Percentiles rank a stretch among this genome's conserved stretches.
Conservation (phyloP, 2,329 filamentous ascomycete species). For the Sporothrix luriei region DNA sequence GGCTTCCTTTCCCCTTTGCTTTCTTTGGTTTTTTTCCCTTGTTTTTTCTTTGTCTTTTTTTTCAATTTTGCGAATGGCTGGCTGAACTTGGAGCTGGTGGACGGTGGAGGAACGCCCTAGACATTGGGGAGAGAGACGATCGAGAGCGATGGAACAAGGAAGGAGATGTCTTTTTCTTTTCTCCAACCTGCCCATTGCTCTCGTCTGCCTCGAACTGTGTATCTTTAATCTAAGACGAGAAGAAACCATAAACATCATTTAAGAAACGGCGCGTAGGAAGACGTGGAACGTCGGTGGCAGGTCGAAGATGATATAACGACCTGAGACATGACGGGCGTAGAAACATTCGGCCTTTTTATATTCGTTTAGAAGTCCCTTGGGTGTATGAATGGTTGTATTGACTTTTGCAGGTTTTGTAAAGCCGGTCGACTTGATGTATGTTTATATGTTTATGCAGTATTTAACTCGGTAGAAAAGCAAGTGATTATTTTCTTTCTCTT, state of each 20-base stretch:
- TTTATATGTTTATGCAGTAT: too few species aligned
- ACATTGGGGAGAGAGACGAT: slow-evolving; percentile 17
- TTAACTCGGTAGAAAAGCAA: too few species aligned
- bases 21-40: background rate
- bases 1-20: background rate
- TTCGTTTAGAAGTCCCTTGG: background rate
- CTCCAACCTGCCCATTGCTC: background rate
- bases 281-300: background rate
- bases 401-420: too few species aligned
- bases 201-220: slow-evolving; percentile 28
- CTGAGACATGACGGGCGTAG: background rate
- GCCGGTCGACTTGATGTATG: too few species aligned
- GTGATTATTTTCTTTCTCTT: too few species aligned
- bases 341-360: background rate
- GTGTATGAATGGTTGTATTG: too few species aligned
- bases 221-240: slow-evolving; percentile 30
- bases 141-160: background rate
- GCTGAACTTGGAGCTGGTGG: background rate
- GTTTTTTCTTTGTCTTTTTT: slow-evolving; percentile 11
- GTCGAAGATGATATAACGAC: background rate
- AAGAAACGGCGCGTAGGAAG: background rate
- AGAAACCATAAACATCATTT: slow-evolving; percentile 22
- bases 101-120: background rate
- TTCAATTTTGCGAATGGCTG: slow-evolving; percentile 18
- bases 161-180: background rate